These are phyloP conservation scores for Gossypium ekmanianum DNA, from an alignment of 345 rosid genomes.

Conservation along the genomic window DNA sequence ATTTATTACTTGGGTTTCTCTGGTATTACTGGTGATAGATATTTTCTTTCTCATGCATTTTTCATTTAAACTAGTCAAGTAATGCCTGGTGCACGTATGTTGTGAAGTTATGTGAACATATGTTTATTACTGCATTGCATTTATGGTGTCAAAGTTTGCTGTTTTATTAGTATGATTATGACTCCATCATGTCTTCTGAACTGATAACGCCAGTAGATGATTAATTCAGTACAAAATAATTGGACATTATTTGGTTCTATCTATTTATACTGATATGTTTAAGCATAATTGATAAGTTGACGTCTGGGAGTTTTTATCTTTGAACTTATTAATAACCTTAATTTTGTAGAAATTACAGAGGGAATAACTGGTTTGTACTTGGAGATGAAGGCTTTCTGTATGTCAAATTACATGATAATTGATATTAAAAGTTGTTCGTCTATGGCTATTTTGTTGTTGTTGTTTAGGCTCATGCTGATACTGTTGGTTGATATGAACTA, in stretches of 20 bases:
- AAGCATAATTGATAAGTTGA: background rate
- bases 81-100: background rate
- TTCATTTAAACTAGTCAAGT: background rate
- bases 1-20: background rate
- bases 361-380: background rate
- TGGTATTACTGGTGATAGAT: background rate
- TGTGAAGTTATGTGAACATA: background rate
- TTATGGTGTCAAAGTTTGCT: background rate
- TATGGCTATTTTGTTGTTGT: background rate
- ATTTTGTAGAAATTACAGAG: background rate
- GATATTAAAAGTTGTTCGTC: background rate
- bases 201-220: background rate
- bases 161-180: background rate
- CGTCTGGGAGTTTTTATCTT: background rate
- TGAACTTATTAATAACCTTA: constrained; percentile 1
- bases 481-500: background rate
- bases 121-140: background rate
- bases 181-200: background rate
- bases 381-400: background rate
- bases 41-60: background rate
- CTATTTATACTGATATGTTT: no score
- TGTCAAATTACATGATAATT: background rate
- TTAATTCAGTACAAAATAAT: background rate
- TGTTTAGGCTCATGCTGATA: background rate
- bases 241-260: no score